phyloP scores from a whole-genome alignment of 1,139 yeast species.

The Diutina rugosa region DNA sequence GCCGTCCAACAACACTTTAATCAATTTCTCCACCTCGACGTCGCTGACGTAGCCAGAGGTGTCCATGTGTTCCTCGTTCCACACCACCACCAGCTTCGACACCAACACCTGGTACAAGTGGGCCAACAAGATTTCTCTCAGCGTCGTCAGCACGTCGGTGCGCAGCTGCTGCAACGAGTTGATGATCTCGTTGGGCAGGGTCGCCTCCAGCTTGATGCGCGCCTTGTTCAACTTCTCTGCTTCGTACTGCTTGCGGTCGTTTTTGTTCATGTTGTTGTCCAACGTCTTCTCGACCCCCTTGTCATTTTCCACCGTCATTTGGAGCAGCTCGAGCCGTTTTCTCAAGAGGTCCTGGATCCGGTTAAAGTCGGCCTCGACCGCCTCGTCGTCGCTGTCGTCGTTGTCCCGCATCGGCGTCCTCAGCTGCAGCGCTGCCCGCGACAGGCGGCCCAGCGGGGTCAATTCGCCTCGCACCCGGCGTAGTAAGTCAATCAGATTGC shows the following conservation, averaged over 20 bases:
- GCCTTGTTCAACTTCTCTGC: constrained; percentile 20
- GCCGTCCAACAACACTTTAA: constrained; percentile 17
- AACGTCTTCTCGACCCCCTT: constrained; percentile 7
- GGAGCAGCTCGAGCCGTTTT: constrained; percentile 22
- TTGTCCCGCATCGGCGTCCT: constrained; percentile 32
- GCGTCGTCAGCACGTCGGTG: constrained; percentile 31
- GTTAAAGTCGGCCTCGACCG: constrained; percentile 26
- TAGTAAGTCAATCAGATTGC: not conserved
- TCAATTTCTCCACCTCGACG: constrained; percentile 20
- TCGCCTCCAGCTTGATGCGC: constrained; percentile 22
- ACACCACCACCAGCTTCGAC: constrained; percentile 25
- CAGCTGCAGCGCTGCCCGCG: constrained; percentile 2
- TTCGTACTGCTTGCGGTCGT: constrained; percentile 17
- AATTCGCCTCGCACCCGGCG: not conserved
- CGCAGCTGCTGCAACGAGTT: constrained; percentile 26
- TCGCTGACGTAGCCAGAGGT: constrained; percentile 23
- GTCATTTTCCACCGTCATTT: constrained; percentile 10
- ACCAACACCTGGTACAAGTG: constrained; percentile 37
- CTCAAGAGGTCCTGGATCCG: constrained; percentile 28
- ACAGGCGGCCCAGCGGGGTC: constrained; percentile 1
- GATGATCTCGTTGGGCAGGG: constrained; percentile 29
- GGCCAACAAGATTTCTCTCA: constrained; percentile 38
- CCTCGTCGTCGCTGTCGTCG: constrained; percentile 31
- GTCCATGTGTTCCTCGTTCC: constrained; percentile 24
- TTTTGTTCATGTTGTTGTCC: constrained; percentile 6